A percentile compares a stretch with the other conserved stretches of the same genome.
Evolutionary conservation across 108 stramenopile species (phyloP).

Genomic region (Cylindrotheca fusiformis): DNA sequence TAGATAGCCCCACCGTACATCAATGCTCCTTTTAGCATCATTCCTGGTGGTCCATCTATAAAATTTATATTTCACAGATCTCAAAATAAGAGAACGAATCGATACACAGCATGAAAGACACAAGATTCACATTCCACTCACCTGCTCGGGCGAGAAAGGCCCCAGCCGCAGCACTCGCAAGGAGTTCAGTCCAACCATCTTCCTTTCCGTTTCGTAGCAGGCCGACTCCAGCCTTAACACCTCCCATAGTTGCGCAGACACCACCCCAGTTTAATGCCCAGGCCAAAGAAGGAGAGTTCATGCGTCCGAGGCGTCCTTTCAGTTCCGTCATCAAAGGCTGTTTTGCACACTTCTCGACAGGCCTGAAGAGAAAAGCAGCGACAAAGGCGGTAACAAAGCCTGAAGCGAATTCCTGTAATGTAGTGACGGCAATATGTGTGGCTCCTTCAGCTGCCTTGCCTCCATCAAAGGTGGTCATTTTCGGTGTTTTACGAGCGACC

Average conservation of each 20-base stretch:
- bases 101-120: too few relatives aligned
- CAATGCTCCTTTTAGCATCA: conserved; percentile 71
- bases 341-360: conserved; percentile 2
- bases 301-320: conserved; percentile 25
- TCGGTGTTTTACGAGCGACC: too few relatives aligned
- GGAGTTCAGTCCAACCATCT: conserved; percentile 66
- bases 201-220: conserved; percentile 49
- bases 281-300: conserved; percentile 49
- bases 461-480: too few relatives aligned
- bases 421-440: conserved; percentile 53
- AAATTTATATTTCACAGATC: too few relatives aligned
- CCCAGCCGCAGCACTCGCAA: conserved; percentile 60
- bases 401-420: conserved; percentile 43
- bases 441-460: conserved; percentile 53
- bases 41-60: conserved; percentile 61
- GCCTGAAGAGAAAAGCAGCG: conserved; percentile 28
- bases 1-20: conserved; percentile 76
- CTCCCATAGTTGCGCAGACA: conserved; percentile 63
- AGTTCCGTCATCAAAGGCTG: conserved; percentile 21
- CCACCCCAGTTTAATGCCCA: conserved; percentile 57
- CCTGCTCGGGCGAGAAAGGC: conserved; percentile 69
- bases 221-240: conserved; percentile 45
- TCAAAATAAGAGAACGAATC: too few relatives aligned
- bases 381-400: conserved; percentile 64
- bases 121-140: too few relatives aligned